A percentile compares a stretch with the other conserved stretches of the same genome.
These are phyloP conservation scores for Trypanosoma scelopori DNA, from an alignment of 208 protist species.

Conservation along the genomic window DNA sequence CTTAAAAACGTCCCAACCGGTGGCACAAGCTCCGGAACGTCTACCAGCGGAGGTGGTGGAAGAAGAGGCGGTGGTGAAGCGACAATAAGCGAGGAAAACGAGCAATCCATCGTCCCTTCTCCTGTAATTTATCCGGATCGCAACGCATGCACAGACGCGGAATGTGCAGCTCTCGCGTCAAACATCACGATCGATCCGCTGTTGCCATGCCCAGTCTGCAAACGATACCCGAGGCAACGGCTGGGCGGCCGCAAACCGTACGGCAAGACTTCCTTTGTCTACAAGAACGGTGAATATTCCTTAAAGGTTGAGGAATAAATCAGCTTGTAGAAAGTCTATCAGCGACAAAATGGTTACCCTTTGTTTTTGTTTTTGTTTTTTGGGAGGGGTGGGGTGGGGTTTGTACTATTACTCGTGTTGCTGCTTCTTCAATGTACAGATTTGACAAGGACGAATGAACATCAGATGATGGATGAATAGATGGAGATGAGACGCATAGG, in stretches of 20 bases:
- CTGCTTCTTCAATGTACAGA: neutral
- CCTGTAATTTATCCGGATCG: neutral
- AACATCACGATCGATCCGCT: conserved; percentile 23
- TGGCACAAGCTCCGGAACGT: too few relatives aligned
- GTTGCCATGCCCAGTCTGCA: conserved; percentile 55
- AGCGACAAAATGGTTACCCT: too few relatives aligned
- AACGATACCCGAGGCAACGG: conserved; percentile 39
- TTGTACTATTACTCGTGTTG: neutral
- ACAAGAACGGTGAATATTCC: conserved; percentile 42
- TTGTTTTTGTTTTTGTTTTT: conserved; percentile 11
- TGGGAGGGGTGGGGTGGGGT: neutral
- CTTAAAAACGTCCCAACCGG: too few relatives aligned
- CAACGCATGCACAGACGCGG: neutral
- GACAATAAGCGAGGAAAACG: too few relatives aligned
- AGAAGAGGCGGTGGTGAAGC: neutral
- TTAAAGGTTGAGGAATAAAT: conserved; percentile 1
- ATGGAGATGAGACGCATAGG: too few relatives aligned
- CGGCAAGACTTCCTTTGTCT: conserved; percentile 59
- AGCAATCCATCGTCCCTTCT: too few relatives aligned
- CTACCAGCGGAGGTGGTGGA: too few relatives aligned
- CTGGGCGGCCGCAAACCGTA: conserved; percentile 55
- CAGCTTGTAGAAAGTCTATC: too few relatives aligned
- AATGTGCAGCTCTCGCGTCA: neutral
- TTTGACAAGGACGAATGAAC: too few relatives aligned
- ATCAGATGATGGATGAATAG: too few relatives aligned